A percentile compares a stretch with the other conserved stretches of the same genome.
These are phyloP conservation scores for Zancudomyces culisetae DNA, from an alignment of 371 early-diverging fungal species.

Conservation along the genomic window DNA sequence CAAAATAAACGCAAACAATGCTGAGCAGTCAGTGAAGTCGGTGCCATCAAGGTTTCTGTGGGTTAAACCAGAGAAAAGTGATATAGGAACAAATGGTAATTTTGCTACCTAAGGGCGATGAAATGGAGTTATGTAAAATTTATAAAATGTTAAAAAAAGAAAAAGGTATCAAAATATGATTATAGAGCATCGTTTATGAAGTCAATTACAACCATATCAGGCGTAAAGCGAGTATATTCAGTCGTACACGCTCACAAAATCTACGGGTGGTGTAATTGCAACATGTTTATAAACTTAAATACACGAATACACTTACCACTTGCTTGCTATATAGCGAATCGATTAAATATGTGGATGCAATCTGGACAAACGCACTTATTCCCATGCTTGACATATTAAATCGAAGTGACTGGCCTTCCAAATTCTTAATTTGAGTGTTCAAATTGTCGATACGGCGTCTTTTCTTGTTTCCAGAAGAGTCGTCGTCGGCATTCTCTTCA, in stretches of 20 bases:
- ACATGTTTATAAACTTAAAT: too few relatives aligned
- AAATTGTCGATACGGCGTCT: neutral
- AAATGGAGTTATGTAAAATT: neutral
- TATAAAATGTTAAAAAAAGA: neutral
- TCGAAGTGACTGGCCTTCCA: neutral
- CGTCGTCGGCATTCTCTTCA: neutral
- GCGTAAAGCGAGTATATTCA: too few relatives aligned
- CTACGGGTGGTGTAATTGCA: too few relatives aligned
- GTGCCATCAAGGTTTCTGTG: constrained; percentile 5
- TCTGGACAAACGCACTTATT: neutral
- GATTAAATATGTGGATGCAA: neutral
- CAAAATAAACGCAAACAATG: constrained; percentile 2
- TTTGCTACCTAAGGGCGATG: constrained; percentile 4
- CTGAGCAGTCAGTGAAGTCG: constrained; percentile 5
- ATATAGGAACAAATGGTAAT: constrained; percentile 5
- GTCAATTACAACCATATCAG: too few relatives aligned
- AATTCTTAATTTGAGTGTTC: neutral
- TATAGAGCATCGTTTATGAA: too few relatives aligned
- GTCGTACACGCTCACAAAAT: too few relatives aligned
- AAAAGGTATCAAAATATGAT: neutral
- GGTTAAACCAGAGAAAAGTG: constrained; percentile 3
- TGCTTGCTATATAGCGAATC: neutral
- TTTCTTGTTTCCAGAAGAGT: neutral
- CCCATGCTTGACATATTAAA: neutral
- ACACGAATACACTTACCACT: neutral